Base-by-base conservation (phyloP, 768 basidiomycete species). In the Sarcomyxa edulis region DNA sequence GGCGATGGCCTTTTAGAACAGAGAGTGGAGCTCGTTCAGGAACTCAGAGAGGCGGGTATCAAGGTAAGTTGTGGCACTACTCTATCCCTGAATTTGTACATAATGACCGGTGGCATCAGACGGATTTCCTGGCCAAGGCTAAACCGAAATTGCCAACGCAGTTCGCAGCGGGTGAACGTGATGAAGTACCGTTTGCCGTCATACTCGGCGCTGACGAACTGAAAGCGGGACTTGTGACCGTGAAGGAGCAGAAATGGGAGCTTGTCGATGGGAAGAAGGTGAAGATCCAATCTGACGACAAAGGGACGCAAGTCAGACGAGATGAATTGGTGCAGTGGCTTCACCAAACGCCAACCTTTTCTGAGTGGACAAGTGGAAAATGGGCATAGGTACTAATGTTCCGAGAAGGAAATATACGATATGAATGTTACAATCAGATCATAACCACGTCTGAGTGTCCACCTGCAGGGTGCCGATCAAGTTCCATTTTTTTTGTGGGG, bases 161-260 rank as follows among this genome's bases (percentile, higher is more conserved):
- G 53, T 97, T 95, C 55, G 86, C 86, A 15, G 82, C 84, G 1
- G 88, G 86, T 19, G 96, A 96, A 64, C 81, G 69, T 54, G 94
- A 97, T 52, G 84, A 90, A 47, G 89, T 90, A 28, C 95, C 94
- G 0, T 96, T 91, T 60, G 93, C 86, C 2, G 74, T 97, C 40
- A 88, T 98, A 47, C 65, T 98, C n/a, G 94, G 92, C 7, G 75
- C 73, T 1, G 83, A 86, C 40, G 95, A 99, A 65, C 64, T 92
- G 40, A 81, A 79, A 52, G 73, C 76, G 32, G 96, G 95, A 4
- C 63, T 85, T 26, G 91, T 96, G 21, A 76, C 81, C 25, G 87
- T 99, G 40, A 97, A 97, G 66, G 84, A 94, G 58, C 95, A 98
- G 59, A 73, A 62, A 35, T 90, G 87, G 87, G 76, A 85, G 51